Percentiles rank a stretch among this genome's conserved stretches.
These are phyloP conservation scores for Mycena metata DNA, from an alignment of 768 basidiomycete genomes.

Conservation along the genomic window DNA sequence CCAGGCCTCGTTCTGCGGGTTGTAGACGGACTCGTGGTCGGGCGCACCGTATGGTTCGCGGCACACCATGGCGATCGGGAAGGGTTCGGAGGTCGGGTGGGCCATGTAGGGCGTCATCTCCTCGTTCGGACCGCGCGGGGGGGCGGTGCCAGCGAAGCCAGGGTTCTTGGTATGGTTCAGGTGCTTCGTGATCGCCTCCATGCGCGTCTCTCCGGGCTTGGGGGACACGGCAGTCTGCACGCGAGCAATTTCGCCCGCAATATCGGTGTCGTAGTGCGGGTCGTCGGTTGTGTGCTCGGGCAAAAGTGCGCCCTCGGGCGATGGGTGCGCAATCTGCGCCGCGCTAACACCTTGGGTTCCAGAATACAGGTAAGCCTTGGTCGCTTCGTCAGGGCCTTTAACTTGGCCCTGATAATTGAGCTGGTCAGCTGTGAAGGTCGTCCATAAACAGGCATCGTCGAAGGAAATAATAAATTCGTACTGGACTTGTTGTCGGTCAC, in stretches of 20 bases:
- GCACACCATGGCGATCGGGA: conserved; percentile 77
- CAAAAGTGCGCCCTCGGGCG: conserved; percentile 30
- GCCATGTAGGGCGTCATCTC: conserved; percentile 75
- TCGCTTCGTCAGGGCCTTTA: conserved; percentile 37
- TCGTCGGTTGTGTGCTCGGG: conserved; percentile 40
- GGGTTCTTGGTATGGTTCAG: conserved; percentile 55
- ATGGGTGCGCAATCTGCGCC: conserved; percentile 42
- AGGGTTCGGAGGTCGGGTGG: conserved; percentile 67
- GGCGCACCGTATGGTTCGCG: conserved; percentile 71
- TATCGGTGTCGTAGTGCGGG: conserved; percentile 43
- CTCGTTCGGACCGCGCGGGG: conserved; percentile 48
- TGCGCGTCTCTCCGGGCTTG: conserved; percentile 34
- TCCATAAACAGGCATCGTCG: neutral
- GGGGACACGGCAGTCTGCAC: conserved; percentile 41
- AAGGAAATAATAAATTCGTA: neutral
- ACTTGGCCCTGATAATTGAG: conserved; percentile 30
- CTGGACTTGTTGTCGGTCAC: conserved; percentile 24
- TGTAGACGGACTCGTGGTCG: conserved; percentile 59
- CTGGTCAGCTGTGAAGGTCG: conserved; percentile 13
- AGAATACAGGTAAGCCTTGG: conserved; percentile 41
- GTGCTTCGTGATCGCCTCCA: conserved; percentile 55
- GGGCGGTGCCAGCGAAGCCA: conserved; percentile 47
- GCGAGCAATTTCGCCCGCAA: conserved; percentile 41
- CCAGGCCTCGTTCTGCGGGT: conserved; percentile 79
- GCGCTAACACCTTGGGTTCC: conserved; percentile 35